These are phyloP conservation scores for Phytophthora foliorum DNA, from an alignment of 352 stramenopile species.

Conservation along the genomic window DNA sequence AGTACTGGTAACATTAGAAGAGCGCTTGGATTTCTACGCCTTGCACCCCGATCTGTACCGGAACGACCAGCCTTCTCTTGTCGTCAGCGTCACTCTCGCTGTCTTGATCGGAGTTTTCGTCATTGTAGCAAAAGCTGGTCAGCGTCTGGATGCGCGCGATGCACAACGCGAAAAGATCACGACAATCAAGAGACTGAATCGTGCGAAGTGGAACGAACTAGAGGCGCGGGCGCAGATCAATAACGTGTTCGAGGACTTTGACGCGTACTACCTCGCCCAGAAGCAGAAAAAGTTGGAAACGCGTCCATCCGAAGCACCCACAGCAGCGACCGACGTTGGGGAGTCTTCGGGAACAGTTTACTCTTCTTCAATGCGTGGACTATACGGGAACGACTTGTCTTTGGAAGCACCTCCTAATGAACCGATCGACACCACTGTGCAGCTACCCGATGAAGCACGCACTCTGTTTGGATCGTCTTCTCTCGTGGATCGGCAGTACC, in stretches of 20 bases:
- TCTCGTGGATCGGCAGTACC: conserved; percentile 48
- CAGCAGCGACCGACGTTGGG: conserved; percentile 12
- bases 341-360: conserved; percentile 24
- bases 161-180: conserved; percentile 57
- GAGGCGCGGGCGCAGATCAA: conserved; percentile 45
- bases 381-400: conserved; percentile 2
- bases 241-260: conserved; percentile 62
- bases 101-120: conserved; percentile 54
- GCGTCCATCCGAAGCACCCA: conserved; percentile 28
- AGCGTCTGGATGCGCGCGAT: conserved; percentile 48
- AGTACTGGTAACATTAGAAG: conserved; percentile 70
- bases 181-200: conserved; percentile 68
- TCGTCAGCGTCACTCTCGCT: conserved; percentile 48
- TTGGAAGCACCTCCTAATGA: conserved; percentile 1
- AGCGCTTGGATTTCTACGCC: conserved; percentile 73
- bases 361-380: conserved; percentile 12
- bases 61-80: conserved; percentile 63
- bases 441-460: conserved; percentile 51
- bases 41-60: conserved; percentile 66
- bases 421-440: conserved; percentile 26
- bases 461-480: conserved; percentile 58
- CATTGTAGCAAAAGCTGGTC: conserved; percentile 36
- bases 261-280: conserved; percentile 48
- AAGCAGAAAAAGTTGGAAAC: conserved; percentile 42
- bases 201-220: conserved; percentile 72